These are phyloP conservation scores for Lizonia empirigonia DNA, from an alignment of 2,329 filamentous ascomycete species.

Conservation along the genomic window DNA sequence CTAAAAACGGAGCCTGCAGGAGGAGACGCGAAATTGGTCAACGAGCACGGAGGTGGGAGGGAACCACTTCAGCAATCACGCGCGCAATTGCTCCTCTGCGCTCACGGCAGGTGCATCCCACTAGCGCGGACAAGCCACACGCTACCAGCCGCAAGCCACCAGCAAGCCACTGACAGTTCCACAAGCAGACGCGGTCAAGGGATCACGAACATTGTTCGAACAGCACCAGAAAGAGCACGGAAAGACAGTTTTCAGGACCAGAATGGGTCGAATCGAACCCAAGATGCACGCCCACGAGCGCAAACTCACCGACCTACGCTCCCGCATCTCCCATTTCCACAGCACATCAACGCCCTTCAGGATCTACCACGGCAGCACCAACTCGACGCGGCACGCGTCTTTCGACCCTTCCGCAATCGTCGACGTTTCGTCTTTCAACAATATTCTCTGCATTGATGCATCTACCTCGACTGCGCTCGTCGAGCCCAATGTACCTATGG, in stretches of 20 bases:
- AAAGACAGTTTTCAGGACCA: neutral
- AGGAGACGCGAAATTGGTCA: neutral
- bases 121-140: neutral
- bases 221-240: no score
- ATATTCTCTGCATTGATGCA: slow-evolving; percentile 65
- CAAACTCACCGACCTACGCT: slow-evolving; percentile 29
- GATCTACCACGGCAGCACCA: slow-evolving; percentile 76
- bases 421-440: slow-evolving; percentile 68
- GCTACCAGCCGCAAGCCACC: neutral
- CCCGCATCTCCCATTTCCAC: slow-evolving; percentile 35
- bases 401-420: slow-evolving; percentile 54
- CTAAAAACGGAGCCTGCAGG: neutral
- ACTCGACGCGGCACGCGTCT: slow-evolving; percentile 68
- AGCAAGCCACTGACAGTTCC: neutral
- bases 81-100: neutral
- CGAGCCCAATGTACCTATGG: slow-evolving; percentile 74
- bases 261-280: neutral
- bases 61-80: neutral
- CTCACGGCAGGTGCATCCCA: neutral
- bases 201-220: neutral
- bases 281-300: slow-evolving; percentile 18
- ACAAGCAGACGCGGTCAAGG: no score
- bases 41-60: no score
- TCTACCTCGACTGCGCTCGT: slow-evolving; percentile 62
- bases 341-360: slow-evolving; percentile 36